Base-by-base conservation (phyloP, 768 basidiomycete species). In the Rhodotorula toruloides region DNA sequence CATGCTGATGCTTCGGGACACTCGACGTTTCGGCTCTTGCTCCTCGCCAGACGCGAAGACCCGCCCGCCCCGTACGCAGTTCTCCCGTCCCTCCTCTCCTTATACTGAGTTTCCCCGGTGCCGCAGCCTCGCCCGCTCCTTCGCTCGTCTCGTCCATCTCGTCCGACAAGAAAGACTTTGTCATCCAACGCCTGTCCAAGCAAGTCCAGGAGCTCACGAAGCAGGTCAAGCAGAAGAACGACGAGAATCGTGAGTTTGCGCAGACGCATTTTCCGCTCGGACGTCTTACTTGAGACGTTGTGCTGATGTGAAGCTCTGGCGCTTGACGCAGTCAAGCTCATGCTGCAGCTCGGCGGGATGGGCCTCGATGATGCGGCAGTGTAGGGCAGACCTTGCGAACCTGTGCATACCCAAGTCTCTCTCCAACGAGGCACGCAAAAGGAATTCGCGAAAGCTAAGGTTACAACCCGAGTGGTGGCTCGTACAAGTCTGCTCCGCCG, bases 131-230 rank as follows among this genome's bases (percentile, higher is more conserved):
- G 25, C 37, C 39, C 22, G 2, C 44, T 19, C 2, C 47, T 17
- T n/a, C 58, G 8, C 37, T 31, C 12, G 21, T 29, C 14, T 36
- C 47, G 14, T 4, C 27, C 25, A 13, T 39, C 37, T 12, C 36
- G 11, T 3, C 36, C 27, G 58, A 59, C 58, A 59, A 59, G 29
- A 49, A 49, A 19, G 47, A 49, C 37, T 59, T 59, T 32, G 58
- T 59, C 37, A 47, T 59, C 47, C 19, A n/a, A 19, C 22, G 36
- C 22, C 52, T 54, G 12, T 4, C 12, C 25, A 54, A 54, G 37
- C 52, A 54, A 37, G 52, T 54, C 13, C 8, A 25, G 34, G 25
- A 46, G n/a, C 58, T 59, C 11, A 49, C 5, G 22, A 16, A 31
- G 58, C 46, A 59, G 37, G 36, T 59, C 27, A 39, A 31, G 37